A percentile compares a stretch with the other conserved stretches of the same genome.
phyloP scores from a whole-genome alignment of 2,329 filamentous ascomycete genomes.

The Nothophaeocryptopus gaeumannii region DNA sequence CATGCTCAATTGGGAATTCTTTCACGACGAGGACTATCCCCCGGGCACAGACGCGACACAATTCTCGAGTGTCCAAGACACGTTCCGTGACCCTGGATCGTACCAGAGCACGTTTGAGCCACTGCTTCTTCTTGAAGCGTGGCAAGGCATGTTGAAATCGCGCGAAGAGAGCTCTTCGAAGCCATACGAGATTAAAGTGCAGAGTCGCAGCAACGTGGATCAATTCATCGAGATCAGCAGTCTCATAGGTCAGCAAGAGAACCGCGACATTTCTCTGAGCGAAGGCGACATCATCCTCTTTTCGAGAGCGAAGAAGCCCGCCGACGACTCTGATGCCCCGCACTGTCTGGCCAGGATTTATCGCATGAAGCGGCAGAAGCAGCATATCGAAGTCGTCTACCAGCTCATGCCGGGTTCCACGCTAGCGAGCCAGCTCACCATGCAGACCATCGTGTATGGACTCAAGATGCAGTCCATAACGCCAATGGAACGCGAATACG shows the following conservation, averaged over 20 bases:
- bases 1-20: constrained; percentile 92
- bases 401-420: constrained; percentile 62
- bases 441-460: constrained; percentile 67
- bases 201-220: constrained; percentile 85
- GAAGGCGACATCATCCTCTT: constrained; percentile 89
- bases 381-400: constrained; percentile 78
- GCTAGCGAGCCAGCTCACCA: constrained; percentile 52
- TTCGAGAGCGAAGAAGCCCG: constrained; percentile 69
- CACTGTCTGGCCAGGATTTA: constrained; percentile 86
- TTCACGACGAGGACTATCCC: constrained; percentile 81
- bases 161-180: constrained; percentile 81
- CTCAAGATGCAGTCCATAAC: constrained; percentile 89
- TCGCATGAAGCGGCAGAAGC: constrained; percentile 76
- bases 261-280: constrained; percentile 67
- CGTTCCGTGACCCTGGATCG: constrained; percentile 70
- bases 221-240: constrained; percentile 90
- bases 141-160: constrained; percentile 87
- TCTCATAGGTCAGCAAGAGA: constrained; percentile 67
- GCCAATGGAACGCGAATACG: constrained; percentile 92
- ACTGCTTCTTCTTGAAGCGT: constrained; percentile 86
- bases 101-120: constrained; percentile 92
- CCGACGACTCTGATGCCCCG: constrained; percentile 62
- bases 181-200: constrained; percentile 81
- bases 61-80: constrained; percentile 73
- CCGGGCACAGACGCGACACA: constrained; percentile 66